Evolutionary conservation across 257 asterid genomes (phyloP).

Genomic region (Fraxinus pennsylvanica): DNA sequence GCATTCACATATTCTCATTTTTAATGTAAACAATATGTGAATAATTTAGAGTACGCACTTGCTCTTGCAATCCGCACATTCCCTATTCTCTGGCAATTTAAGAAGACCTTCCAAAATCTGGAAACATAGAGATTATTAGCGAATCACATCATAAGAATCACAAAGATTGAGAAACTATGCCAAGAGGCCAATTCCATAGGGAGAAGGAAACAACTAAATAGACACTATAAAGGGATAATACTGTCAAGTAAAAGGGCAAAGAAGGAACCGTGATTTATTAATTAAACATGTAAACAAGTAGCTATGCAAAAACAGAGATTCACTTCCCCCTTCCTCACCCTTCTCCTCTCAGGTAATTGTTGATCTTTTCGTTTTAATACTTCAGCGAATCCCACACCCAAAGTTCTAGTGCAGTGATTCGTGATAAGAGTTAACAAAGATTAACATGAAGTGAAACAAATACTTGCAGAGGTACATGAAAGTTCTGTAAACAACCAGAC

Average conservation of each 20-base stretch:
- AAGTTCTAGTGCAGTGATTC: neutral
- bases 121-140: conserved; percentile 27
- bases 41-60: conserved; percentile 51
- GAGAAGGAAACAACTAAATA: conserved; percentile 5
- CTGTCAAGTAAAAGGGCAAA: neutral
- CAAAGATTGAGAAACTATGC: conserved; percentile 7
- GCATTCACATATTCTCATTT: neutral
- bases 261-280: neutral
- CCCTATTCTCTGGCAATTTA: conserved; percentile 95
- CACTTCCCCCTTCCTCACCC: neutral
- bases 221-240: neutral
- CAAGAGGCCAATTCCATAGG: neutral
- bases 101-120: conserved; percentile 97
- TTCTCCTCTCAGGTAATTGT: neutral
- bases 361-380: neutral
- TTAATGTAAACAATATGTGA: neutral
- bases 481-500: neutral
- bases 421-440: neutral
- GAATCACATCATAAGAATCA: conserved; percentile 13
- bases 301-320: neutral
- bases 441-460: neutral
- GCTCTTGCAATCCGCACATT: conserved; percentile 97
- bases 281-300: neutral
- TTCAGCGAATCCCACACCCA: neutral
- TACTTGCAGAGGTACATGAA: neutral